phyloP scores from a whole-genome alignment of 2,329 filamentous ascomycete species.

The Cladophialophora bantiana region DNA sequence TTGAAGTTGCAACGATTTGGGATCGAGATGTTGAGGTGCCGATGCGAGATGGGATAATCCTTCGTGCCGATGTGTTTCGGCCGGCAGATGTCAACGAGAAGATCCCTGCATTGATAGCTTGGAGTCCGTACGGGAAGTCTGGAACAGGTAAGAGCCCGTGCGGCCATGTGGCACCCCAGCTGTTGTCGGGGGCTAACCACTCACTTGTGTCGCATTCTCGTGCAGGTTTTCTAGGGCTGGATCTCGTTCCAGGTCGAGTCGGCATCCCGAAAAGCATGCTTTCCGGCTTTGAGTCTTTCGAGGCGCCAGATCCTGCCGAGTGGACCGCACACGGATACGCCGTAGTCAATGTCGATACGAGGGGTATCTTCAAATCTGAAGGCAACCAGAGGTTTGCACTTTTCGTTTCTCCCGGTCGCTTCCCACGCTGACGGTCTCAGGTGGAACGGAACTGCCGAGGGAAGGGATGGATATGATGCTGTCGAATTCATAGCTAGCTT shows the following conservation, averaged over 20 bases:
- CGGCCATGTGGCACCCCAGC: not conserved
- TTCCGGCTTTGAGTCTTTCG: slow-evolving; percentile 35
- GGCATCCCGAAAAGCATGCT: slow-evolving; percentile 15
- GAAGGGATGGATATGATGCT: slow-evolving; percentile 19
- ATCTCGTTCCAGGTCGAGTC: slow-evolving; percentile 14
- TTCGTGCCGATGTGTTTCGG: slow-evolving; percentile 44
- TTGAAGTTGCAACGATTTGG: slow-evolving; percentile 25
- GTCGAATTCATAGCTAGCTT: slow-evolving; percentile 38
- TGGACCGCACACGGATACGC: slow-evolving; percentile 44
- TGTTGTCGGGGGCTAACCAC: not conserved
- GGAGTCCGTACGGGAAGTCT: slow-evolving; percentile 45
- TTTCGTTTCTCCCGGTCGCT: not conserved
- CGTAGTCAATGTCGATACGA: slow-evolving; percentile 43
- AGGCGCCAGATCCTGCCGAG: slow-evolving; percentile 44
- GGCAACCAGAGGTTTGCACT: slow-evolving; percentile 41
- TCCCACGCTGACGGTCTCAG: not conserved
- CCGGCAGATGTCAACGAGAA: slow-evolving; percentile 23
- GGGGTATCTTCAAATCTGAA: slow-evolving; percentile 42
- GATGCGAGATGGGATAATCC: slow-evolving; percentile 41
- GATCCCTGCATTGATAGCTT: slow-evolving; percentile 43
- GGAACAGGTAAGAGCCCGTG: slow-evolving; percentile 30
- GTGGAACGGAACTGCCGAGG: slow-evolving; percentile 21
- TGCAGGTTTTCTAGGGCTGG: slow-evolving; percentile 12
- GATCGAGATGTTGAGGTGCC: slow-evolving; percentile 40
- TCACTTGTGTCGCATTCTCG: not conserved